Evolutionary conservation across 192 early-diverging fungal genomes (phyloP), one percentile per base, ranked within the genome.

Genomic region (Glomus cerebriforme): DNA sequence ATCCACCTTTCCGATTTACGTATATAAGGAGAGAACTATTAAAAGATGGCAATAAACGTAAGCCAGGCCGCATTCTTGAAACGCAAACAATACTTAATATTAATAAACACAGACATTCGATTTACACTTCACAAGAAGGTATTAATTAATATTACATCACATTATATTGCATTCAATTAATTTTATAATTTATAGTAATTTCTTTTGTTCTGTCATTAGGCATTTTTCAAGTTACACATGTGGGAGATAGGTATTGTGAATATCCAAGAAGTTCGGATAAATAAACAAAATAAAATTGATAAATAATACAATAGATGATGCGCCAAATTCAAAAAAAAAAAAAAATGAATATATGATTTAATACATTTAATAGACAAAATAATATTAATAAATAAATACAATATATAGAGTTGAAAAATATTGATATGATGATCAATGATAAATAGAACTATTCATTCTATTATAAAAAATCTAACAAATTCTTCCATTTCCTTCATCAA

Each of bases 1-100:
- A 71, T 13, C 84, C 86, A 15, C 86, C 86, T 27, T 87, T 87
- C 79, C 79, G 82, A 37, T 87, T 87, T 67, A 83, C 79, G 29
- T 87, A 84, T 81, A 80, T 72, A 49, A 78, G 84, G 37, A 85
- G 81, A 60, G 81, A 85, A 64, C 43, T 85, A 29, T 77, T 85
- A 13, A 83, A 65, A 66, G 79, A 85, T 76, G 79, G 37, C 19
- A 64, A 75, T 7, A 69, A 64, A 29, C 54, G 76, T 15, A 83
- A 79, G 32, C 71, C 67, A 24, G 86, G 86, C 8, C 62, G 66
- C 10, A 79, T 82, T 6, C 31, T 85, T 17, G 86, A 87, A 73
- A 81, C 67, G n/a, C 82, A 85, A 47, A 69, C 75, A 24, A 79
- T 87, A 22, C 54, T 80, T 49, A 77, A 79, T 70, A 65, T 87